Base-by-base conservation (phyloP, 768 basidiomycete species). In the Hygrophorus pudorinus region DNA sequence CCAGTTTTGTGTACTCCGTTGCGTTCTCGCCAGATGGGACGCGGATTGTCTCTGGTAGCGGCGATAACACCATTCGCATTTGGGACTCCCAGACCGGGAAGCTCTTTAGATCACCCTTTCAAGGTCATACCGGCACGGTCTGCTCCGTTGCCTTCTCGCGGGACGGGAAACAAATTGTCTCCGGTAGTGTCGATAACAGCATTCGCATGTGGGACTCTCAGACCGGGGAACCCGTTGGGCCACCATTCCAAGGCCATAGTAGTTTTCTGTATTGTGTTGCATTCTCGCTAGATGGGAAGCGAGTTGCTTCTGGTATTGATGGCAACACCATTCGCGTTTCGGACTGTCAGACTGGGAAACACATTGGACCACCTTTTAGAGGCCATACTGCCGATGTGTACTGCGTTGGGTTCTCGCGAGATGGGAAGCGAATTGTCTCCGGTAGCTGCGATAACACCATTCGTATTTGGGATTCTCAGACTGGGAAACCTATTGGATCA, bases 281-380 rank as follows among this genome's bases (percentile, higher is more conserved):
- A 27, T 45, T 45, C 30, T 45, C 44, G n/a, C 16, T 24, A n/a
- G 36, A 45, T 39, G 44, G 44, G 20, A 36, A 14, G 14, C 44
- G 18, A 17, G 11, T 45, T 8, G 44, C 27, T 16, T 38, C 44
- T 11, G 37, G 37, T 13, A 14, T 12, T 1, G 2, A 1, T 6
- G 33, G 9, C 9, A 17, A 17, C 3, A 10, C 33, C n/a, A 13
- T 35, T 35, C 33, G 33, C 3, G 9, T 35, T 17, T 35, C 3
- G 33, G 33, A 35, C 9, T 35, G 3, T 24, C 24, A 24, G 24
- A 24, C 24, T 3, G 24, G 24, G 24, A 3, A 24, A 24, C 24
- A 3, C 24, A 24, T 24, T 7, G 24, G 24, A 24, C 7, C 24
- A 24, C 24, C 24, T 24, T 24, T 24, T 24, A 3, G 3, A 7